phyloP scores from a whole-genome alignment of 148 eudicot genomes.

The Rhododendron griersonianum region DNA sequence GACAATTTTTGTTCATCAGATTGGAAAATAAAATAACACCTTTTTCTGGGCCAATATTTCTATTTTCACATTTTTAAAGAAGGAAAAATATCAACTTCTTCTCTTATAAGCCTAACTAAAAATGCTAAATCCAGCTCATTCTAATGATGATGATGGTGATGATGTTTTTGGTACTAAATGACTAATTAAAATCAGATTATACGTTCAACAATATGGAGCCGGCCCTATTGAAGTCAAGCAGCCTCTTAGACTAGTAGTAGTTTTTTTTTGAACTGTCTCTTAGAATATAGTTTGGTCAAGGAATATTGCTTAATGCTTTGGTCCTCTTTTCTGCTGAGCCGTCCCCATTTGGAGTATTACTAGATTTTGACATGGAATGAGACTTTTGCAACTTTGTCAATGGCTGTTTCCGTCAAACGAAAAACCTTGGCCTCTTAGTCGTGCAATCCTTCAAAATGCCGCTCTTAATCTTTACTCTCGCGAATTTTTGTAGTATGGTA shows the following conservation, averaged over 20 bases:
- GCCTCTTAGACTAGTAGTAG: neutral
- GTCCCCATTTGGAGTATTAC: neutral
- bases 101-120: no score
- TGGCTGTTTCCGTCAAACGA: neutral
- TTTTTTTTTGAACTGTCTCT: no score
- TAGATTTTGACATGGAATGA: neutral
- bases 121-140: no score
- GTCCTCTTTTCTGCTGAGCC: neutral
- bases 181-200: neutral
- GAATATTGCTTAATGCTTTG: neutral
- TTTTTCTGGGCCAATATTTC: neutral
- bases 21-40: neutral
- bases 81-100: neutral
- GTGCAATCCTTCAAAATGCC: no score
- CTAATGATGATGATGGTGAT: no score
- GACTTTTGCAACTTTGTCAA: neutral
- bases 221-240: neutral
- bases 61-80: neutral
- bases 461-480: no score
- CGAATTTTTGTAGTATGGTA: no score
- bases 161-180: neutral
- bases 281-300: neutral
- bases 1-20: no score
- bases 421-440: neutral
- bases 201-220: neutral